Evolutionary conservation across 352 stramenopile species (phyloP).

Genomic region (Globisporangium nodosum): DNA sequence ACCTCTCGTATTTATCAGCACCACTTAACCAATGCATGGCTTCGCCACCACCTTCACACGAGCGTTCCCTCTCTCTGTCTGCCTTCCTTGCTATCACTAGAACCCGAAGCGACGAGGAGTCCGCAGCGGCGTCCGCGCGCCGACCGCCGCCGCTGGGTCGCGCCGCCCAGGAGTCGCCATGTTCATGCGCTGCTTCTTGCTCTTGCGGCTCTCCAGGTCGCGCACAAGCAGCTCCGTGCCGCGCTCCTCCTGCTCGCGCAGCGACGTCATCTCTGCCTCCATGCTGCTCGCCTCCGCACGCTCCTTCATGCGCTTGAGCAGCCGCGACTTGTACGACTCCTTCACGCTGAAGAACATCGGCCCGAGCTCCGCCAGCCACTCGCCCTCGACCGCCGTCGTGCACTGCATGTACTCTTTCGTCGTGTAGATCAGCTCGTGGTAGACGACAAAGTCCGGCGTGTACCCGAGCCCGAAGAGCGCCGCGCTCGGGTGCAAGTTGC

Average conservation of each 20-base stretch:
- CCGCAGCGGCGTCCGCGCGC: slow-evolving; percentile 42
- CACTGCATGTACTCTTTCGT: slow-evolving; percentile 98
- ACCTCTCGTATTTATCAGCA: neutral
- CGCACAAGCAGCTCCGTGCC: slow-evolving; percentile 15
- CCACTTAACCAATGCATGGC: too few relatives aligned
- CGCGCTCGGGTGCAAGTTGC: slow-evolving; percentile 94
- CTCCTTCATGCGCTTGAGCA: slow-evolving; percentile 89
- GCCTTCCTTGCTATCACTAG: neutral
- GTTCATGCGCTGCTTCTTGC: slow-evolving; percentile 59
- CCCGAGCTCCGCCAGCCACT: slow-evolving; percentile 99
- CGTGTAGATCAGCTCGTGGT: slow-evolving; percentile 99
- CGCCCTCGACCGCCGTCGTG: slow-evolving; percentile 97
- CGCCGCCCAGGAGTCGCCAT: slow-evolving; percentile 50
- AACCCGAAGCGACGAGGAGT: slow-evolving; percentile 65
- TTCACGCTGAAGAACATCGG: slow-evolving; percentile 99
- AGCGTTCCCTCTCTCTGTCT: neutral
- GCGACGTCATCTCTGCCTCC: slow-evolving; percentile 78
- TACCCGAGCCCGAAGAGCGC: slow-evolving; percentile 98
- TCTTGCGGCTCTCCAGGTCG: slow-evolving; percentile 18
- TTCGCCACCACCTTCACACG: neutral
- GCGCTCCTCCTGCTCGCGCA: slow-evolving; percentile 10
- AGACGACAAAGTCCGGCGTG: slow-evolving; percentile 99
- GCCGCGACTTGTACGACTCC: slow-evolving; percentile 91
- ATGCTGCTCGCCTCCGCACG: slow-evolving; percentile 65
- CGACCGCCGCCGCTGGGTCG: slow-evolving; percentile 16